Conservation (phyloP, 225 moss, liverwort and hornwort genomes). For the Physcomitrium patens region DNA sequence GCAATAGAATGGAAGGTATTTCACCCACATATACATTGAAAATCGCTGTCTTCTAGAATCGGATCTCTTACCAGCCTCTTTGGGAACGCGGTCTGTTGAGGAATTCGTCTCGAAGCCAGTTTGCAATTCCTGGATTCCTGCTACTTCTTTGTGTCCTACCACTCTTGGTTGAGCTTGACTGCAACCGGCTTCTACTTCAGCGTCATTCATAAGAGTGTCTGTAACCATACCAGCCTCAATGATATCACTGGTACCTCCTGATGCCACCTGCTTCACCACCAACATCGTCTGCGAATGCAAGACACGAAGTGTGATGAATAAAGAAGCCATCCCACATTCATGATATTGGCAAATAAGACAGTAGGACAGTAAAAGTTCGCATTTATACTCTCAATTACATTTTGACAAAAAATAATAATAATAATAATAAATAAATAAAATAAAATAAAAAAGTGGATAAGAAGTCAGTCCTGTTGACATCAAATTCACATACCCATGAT, state of each 20-base stretch:
- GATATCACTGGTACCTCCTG: conserved; percentile 22
- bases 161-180: conserved; percentile 22
- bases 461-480: conserved; percentile 1
- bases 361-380: conserved; percentile 5
- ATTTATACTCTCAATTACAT: conserved; percentile 15
- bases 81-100: conserved; percentile 16
- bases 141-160: conserved; percentile 10
- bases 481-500: conserved; percentile 23
- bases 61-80: conserved; percentile 39
- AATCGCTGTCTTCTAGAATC: background rate
- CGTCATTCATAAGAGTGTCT: conserved; percentile 23
- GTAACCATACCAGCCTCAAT: conserved; percentile 17
- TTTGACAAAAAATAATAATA: too few relatives aligned
- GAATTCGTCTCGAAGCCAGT: conserved; percentile 3
- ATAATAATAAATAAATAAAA: too few relatives aligned
- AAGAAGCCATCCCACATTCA: conserved; percentile 10
- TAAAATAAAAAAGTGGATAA: background rate
- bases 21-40: background rate
- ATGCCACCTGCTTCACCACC: conserved; percentile 32
- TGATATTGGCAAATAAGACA: background rate
- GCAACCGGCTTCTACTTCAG: conserved; percentile 27
- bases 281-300: conserved; percentile 30
- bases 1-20: conserved; percentile 8
- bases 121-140: background rate
- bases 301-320: background rate